Conservation (phyloP, 441 rosid species). For the Gossypium laxum region DNA sequence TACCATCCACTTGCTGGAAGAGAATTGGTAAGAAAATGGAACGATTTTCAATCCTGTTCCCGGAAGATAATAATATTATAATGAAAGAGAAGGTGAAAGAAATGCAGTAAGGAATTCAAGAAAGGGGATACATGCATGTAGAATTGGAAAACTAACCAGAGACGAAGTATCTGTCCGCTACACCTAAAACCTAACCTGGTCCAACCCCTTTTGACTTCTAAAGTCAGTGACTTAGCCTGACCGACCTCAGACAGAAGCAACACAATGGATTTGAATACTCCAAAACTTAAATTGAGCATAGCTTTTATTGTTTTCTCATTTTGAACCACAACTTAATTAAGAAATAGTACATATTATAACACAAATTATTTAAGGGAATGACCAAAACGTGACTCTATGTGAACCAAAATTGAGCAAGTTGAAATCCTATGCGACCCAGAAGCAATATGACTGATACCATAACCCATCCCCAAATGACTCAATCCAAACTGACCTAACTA, state of each 20-base stretch:
- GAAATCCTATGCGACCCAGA: not conserved
- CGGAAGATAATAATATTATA: conserved; percentile 20
- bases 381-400: not conserved
- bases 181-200: not conserved
- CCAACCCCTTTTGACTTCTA: not conserved
- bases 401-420: conserved; percentile 1
- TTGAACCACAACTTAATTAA: not conserved
- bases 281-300: not conserved
- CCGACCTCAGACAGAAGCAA: not conserved
- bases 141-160: not conserved
- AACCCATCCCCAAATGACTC: not conserved
- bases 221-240: not conserved
- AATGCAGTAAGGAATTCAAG: conserved; percentile 6
- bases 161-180: not conserved
- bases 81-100: conserved; percentile 3
- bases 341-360: not conserved
- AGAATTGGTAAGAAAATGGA: conserved; percentile 80
- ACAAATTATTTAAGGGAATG: not conserved
- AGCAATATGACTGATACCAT: not conserved
- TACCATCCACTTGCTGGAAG: conserved; percentile 74
- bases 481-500: not conserved
- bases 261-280: not conserved
- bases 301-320: not conserved
- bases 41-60: conserved; percentile 82
- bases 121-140: not conserved